Percentiles rank a stretch among this genome's conserved stretches.
These are phyloP conservation scores for Fragaria ananassa DNA, from an alignment of 306 rosid genomes.

Conservation along the genomic window DNA sequence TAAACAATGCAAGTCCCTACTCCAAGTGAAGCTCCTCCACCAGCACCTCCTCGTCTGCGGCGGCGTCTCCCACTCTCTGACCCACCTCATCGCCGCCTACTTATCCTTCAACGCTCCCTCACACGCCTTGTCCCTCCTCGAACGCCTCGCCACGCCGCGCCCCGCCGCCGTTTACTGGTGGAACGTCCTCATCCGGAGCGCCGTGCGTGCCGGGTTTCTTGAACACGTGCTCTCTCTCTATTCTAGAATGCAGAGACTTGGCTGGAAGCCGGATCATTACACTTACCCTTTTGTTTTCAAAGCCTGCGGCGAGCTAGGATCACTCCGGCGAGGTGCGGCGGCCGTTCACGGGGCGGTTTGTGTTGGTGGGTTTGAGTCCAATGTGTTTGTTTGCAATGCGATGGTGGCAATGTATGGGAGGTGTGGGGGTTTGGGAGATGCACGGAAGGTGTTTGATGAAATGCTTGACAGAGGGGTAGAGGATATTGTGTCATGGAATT, in stretches of 20 bases:
- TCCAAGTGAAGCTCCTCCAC: conserved; percentile 45
- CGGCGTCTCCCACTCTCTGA: conserved; percentile 26
- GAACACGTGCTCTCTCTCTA: conserved; percentile 37
- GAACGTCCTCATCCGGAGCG: conserved; percentile 58
- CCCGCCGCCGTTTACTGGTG: conserved; percentile 58
- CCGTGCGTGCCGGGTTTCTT: conserved; percentile 36
- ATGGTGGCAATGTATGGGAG: conserved; percentile 71
- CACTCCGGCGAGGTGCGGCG: conserved; percentile 39
- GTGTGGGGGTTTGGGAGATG: conserved; percentile 40
- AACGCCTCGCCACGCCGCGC: conserved; percentile 50
- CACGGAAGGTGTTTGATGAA: conserved; percentile 64
- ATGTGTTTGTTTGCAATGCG: conserved; percentile 77
- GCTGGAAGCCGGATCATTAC: conserved; percentile 73
- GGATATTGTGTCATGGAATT: conserved; percentile 81
- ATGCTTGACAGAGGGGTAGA: conserved; percentile 47
- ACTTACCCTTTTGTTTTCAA: conserved; percentile 71
- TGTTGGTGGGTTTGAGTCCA: conserved; percentile 49
- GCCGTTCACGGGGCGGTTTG: conserved; percentile 46
- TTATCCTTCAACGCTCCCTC: conserved; percentile 37
- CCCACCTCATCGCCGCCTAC: conserved; percentile 46
- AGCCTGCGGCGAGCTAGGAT: conserved; percentile 55
- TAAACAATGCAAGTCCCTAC: conserved; percentile 41
- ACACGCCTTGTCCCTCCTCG: conserved; percentile 42
- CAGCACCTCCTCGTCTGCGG: conserved; percentile 38
- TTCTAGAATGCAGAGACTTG: conserved; percentile 45